phyloP scores from a whole-genome alignment of 305 asterid species.

The Striga hermonthica region DNA sequence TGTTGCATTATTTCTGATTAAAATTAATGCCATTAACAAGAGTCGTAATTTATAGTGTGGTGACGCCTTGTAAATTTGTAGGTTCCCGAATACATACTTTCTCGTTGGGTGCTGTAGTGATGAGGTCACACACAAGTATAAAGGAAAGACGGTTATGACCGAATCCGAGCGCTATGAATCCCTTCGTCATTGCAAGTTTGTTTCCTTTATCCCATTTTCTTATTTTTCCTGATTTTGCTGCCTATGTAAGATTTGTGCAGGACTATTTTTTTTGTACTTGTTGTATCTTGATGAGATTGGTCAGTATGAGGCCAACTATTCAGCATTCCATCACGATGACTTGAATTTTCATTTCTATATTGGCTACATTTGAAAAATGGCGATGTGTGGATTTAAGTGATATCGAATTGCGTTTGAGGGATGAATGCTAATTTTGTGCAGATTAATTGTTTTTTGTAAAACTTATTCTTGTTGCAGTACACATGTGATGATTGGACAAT shows the following conservation, averaged over 20 bases:
- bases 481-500: slow-evolving; percentile 4
- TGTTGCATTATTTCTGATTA: neutral
- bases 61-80: slow-evolving; percentile 29
- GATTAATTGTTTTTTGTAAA: neutral
- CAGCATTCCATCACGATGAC: too few relatives aligned
- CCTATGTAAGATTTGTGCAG: slow-evolving; percentile 5
- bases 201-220: slow-evolving; percentile 17
- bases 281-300: slow-evolving; percentile 11
- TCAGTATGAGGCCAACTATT: neutral
- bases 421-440: too few relatives aligned
- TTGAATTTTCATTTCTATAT: too few relatives aligned
- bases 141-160: slow-evolving; percentile 96
- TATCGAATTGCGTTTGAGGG: neutral
- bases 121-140: slow-evolving; percentile 78
- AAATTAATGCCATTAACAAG: neutral
- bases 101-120: slow-evolving; percentile 95
- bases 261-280: neutral
- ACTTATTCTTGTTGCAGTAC: slow-evolving; percentile 3
- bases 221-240: neutral
- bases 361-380: neutral
- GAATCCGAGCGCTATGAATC: slow-evolving; percentile 87
- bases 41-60: too few relatives aligned
- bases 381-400: neutral
- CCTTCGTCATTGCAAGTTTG: slow-evolving; percentile 92
- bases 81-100: slow-evolving; percentile 81